Conservation (phyloP, 2,329 filamentous ascomycete genomes). For the Botrytis fabae region DNA sequence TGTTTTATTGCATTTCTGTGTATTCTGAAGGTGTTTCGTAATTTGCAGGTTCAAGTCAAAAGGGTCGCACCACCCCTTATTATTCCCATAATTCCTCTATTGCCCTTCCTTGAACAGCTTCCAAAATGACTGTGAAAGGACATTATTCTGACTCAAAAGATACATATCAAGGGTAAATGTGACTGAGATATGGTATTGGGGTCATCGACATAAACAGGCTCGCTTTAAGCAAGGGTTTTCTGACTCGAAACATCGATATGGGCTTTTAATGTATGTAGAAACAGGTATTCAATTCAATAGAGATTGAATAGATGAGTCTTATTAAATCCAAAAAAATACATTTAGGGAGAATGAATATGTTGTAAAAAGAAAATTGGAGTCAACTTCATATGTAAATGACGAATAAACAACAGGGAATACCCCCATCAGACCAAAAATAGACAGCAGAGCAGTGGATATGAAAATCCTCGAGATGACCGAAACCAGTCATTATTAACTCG, state of each 20-base stretch:
- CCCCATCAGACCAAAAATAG: neutral
- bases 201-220: neutral
- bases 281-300: neutral
- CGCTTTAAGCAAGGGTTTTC: no score
- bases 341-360: no score
- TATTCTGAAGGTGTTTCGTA: neutral
- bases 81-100: neutral
- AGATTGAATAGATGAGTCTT: no score
- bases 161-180: neutral
- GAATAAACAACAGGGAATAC: neutral
- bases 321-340: no score
- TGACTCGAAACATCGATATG: neutral
- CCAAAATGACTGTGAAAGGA: neutral
- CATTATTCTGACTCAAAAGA: neutral
- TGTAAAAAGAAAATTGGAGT: no score
- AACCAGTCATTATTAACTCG: neutral
- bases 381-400: neutral
- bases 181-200: neutral
- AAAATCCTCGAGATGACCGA: neutral
- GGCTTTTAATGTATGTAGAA: neutral
- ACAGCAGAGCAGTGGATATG: neutral
- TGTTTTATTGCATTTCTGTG: neutral
- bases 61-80: neutral
- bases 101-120: neutral
- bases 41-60: neutral